These are phyloP conservation scores for Cicer cuneatum DNA, from an alignment of 306 rosid species.

Conservation along the genomic window DNA sequence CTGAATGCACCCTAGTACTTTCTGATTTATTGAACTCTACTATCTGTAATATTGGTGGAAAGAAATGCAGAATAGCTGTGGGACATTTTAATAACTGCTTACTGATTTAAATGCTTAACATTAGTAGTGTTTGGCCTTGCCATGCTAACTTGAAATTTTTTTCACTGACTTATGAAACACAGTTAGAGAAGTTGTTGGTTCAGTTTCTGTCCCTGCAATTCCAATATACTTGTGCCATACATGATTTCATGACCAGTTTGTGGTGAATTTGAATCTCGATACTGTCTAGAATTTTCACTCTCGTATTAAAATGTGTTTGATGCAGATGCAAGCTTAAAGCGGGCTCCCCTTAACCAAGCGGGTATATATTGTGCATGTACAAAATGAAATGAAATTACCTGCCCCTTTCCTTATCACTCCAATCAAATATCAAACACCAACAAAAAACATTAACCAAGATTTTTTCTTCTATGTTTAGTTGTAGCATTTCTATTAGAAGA, in stretches of 20 bases:
- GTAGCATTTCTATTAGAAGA: neutral
- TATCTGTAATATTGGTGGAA: constrained; percentile 27
- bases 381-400: neutral
- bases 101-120: constrained; percentile 16
- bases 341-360: neutral
- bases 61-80: constrained; percentile 13
- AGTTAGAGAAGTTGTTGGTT: constrained; percentile 21
- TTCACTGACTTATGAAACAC: constrained; percentile 21
- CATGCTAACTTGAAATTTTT: constrained; percentile 19
- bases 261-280: constrained; percentile 27
- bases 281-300: constrained; percentile 24
- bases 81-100: constrained; percentile 11
- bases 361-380: constrained; percentile 12
- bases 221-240: neutral
- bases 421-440: neutral
- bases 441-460: neutral
- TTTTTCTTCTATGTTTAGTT: neutral
- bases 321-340: constrained; percentile 20
- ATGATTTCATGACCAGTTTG: constrained; percentile 2
- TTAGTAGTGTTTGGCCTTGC: neutral
- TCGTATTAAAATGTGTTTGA: constrained; percentile 27
- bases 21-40: constrained; percentile 5
- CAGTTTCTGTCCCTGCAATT: neutral
- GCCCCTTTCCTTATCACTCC: neutral
- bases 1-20: neutral